Conservation (phyloP, 768 basidiomycete genomes). For the Amanita molliuscula region DNA sequence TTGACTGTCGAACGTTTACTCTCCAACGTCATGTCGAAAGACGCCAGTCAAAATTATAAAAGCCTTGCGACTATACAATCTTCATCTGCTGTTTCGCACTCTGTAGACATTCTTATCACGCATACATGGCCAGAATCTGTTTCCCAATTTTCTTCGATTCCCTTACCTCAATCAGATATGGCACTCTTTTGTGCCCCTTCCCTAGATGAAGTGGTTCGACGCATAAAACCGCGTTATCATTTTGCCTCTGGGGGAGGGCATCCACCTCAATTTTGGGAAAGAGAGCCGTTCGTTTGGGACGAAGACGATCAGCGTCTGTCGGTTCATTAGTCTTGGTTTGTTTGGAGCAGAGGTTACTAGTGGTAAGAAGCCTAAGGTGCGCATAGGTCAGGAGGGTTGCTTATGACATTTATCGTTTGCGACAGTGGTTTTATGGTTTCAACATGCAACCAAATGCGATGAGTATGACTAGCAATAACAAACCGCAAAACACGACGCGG, state of each 20-base stretch:
- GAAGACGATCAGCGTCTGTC: constrained; percentile 54
- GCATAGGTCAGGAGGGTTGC: constrained; percentile 15
- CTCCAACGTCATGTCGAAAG: constrained; percentile 53
- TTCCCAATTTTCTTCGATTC: constrained; percentile 45
- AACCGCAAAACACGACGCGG: constrained; percentile 54
- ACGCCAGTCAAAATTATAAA: constrained; percentile 39
- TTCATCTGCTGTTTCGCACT: constrained; percentile 46
- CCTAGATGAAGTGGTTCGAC: constrained; percentile 53
- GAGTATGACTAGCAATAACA: constrained; percentile 20
- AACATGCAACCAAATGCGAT: constrained; percentile 52
- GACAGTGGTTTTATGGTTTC: constrained; percentile 97
- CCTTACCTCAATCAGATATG: constrained; percentile 38
- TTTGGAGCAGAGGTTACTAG: constrained; percentile 56
- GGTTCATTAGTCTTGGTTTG: constrained; percentile 84
- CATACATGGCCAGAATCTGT: constrained; percentile 68
- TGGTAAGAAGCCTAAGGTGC: constrained; percentile 78
- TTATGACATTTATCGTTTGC: constrained; percentile 3
- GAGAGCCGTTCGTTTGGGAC: constrained; percentile 86
- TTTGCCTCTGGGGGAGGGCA: constrained; percentile 59
- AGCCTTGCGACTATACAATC: constrained; percentile 64
- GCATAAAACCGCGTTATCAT: constrained; percentile 79
- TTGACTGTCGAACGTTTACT: constrained; percentile 64
- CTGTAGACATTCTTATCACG: constrained; percentile 74
- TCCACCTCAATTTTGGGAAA: constrained; percentile 85
- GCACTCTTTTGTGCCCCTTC: constrained; percentile 38